Conservation (phyloP, 2,329 filamentous ascomycete genomes). For the Epicoccum nigrum region DNA sequence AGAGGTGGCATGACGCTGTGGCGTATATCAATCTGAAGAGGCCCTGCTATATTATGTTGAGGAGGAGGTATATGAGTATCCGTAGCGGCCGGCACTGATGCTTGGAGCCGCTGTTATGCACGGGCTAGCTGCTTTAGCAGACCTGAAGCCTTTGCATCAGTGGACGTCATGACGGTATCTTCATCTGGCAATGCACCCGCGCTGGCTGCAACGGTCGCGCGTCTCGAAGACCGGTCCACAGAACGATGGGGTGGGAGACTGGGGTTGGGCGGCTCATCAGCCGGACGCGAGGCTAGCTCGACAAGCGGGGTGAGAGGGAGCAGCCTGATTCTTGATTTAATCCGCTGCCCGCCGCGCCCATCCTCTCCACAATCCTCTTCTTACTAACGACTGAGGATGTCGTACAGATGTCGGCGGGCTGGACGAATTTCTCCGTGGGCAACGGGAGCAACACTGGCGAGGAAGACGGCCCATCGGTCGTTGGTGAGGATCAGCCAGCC, state of each 20-base stretch:
- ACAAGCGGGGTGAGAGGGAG: conserved; percentile 31
- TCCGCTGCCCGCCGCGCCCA: conserved; percentile 32
- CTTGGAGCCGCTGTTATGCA: background rate
- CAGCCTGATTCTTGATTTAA: conserved; percentile 30
- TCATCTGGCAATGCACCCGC: conserved; percentile 14
- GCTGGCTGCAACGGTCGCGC: conserved; percentile 9
- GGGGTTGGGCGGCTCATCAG: conserved; percentile 19
- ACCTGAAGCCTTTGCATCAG: too few relatives aligned
- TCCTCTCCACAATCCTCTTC: conserved; percentile 27
- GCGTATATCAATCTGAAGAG: background rate
- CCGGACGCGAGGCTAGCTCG: conserved; percentile 28
- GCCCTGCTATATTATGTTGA: background rate
- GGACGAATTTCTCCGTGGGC: conserved; percentile 42
- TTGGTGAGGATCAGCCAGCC: conserved; percentile 39
- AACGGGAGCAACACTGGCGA: conserved; percentile 32
- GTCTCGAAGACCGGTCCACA: background rate
- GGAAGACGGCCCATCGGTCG: conserved; percentile 31
- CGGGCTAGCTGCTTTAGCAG: background rate
- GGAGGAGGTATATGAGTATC: background rate
- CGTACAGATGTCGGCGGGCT: conserved; percentile 40
- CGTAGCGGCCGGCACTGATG: background rate
- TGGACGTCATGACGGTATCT: too few relatives aligned
- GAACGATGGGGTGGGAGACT: conserved; percentile 2
- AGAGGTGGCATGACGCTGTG: conserved; percentile 34
- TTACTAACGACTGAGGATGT: conserved; percentile 27